Percentiles rank a stretch among this genome's conserved stretches.
Evolutionary conservation across 1,284 basidiomycete species (phyloP).

Genomic region (Papiliotrema terrestris): DNA sequence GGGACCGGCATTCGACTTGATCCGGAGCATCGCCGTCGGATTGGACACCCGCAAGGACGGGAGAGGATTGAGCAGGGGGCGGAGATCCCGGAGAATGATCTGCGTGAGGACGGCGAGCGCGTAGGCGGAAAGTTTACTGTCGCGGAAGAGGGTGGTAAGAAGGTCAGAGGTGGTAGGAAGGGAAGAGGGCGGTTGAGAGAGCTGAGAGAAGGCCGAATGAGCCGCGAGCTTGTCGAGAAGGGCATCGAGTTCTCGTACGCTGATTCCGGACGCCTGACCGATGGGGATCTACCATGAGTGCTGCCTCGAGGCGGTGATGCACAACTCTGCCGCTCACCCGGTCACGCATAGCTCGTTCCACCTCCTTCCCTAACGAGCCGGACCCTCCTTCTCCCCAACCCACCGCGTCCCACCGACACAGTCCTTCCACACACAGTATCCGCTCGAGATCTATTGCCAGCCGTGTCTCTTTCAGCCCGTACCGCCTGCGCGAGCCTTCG

Average conservation of each 20-base stretch:
- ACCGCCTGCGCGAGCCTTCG: slow-evolving; percentile 65
- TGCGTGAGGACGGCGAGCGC: slow-evolving; percentile 69
- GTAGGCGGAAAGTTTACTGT: slow-evolving; percentile 52
- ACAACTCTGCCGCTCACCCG: slow-evolving; percentile 26
- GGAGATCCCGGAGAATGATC: slow-evolving; percentile 77
- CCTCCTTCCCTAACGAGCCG: slow-evolving; percentile 68
- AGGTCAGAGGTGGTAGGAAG: slow-evolving; percentile 8
- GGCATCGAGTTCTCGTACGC: slow-evolving; percentile 55
- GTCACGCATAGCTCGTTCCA: slow-evolving; percentile 53
- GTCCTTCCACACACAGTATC: slow-evolving; percentile 52
- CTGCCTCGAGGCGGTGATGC: background rate
- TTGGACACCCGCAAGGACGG: slow-evolving; percentile 39
- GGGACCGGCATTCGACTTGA: slow-evolving; percentile 41
- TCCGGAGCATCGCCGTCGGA: slow-evolving; percentile 28
- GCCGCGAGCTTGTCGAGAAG: slow-evolving; percentile 71
- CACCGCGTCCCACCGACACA: slow-evolving; percentile 56
- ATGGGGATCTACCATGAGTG: slow-evolving; percentile 5
- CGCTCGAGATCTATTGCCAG: slow-evolving; percentile 59
- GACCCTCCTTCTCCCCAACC: slow-evolving; percentile 43
- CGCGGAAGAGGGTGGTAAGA: slow-evolving; percentile 19
- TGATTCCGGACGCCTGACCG: slow-evolving; percentile 20
- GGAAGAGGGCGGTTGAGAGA: slow-evolving; percentile 21
- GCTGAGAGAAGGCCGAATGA: slow-evolving; percentile 60
- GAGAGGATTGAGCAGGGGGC: slow-evolving; percentile 68
- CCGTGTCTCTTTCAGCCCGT: slow-evolving; percentile 67